Evolutionary conservation across 2,329 filamentous ascomycete species (phyloP).

Genomic region (Bipolaris oryzae): DNA sequence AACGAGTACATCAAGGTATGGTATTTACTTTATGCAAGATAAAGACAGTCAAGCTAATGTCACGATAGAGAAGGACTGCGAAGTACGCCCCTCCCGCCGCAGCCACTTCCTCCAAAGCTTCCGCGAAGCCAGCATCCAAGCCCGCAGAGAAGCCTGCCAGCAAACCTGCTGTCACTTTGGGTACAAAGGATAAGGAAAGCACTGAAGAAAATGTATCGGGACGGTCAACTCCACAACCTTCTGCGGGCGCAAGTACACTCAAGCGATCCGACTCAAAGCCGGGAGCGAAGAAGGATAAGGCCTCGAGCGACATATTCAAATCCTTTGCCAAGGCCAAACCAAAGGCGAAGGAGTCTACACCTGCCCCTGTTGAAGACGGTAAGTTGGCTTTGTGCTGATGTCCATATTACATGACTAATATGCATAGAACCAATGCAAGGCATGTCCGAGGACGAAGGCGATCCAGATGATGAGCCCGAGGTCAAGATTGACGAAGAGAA

Average conservation of each 20-base stretch:
- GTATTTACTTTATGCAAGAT: not conserved
- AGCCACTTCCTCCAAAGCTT: slow-evolving; percentile 24
- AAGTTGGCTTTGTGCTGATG: slow-evolving; percentile 11
- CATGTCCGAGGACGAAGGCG: slow-evolving; percentile 55
- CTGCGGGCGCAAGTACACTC: slow-evolving; percentile 26
- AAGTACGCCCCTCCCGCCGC: slow-evolving; percentile 44
- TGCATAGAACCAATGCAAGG: slow-evolving; percentile 58
- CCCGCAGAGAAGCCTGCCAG: slow-evolving; percentile 19
- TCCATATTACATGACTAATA: slow-evolving; percentile 30
- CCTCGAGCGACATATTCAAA: slow-evolving; percentile 70
- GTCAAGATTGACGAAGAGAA: slow-evolving; percentile 42
- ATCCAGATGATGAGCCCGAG: slow-evolving; percentile 37
- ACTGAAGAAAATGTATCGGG: slow-evolving; percentile 45
- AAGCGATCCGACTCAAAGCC: slow-evolving; percentile 50
- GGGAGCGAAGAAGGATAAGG: slow-evolving; percentile 63
- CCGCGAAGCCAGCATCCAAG: slow-evolving; percentile 18
- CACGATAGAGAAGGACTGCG: slow-evolving; percentile 53
- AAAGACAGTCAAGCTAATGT: slow-evolving; percentile 19
- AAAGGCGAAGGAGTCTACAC: slow-evolving; percentile 53
- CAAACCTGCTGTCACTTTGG: slow-evolving; percentile 25
- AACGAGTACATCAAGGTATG: slow-evolving; percentile 70
- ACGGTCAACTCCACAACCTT: slow-evolving; percentile 42
- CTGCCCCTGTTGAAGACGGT: slow-evolving; percentile 58
- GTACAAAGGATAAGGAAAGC: slow-evolving; percentile 30
- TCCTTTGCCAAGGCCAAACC: slow-evolving; percentile 76